Evolutionary conservation across 305 asterid genomes (phyloP).

Genomic region (Monarda citriodora): DNA sequence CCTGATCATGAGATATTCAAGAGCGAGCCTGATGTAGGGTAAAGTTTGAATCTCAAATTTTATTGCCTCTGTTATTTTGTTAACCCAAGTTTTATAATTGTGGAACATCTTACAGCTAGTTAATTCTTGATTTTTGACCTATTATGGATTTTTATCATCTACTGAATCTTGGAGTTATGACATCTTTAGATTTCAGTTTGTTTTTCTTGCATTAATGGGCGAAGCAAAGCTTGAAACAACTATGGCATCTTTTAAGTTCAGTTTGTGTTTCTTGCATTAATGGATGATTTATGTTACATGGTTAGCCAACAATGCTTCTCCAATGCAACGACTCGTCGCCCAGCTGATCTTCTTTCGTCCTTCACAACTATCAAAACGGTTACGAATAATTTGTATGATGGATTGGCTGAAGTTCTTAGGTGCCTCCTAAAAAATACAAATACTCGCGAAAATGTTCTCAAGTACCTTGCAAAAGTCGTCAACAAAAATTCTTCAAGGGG

Average conservation of each 20-base stretch:
- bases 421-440: constrained; percentile 76
- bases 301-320: constrained; percentile 96
- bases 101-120: constrained; percentile 8
- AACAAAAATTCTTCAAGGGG: constrained; percentile 92
- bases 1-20: constrained; percentile 84
- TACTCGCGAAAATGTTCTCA: constrained; percentile 88
- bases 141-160: not conserved
- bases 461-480: constrained; percentile 88
- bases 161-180: not conserved
- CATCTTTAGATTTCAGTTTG: not conserved
- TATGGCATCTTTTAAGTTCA: not conserved
- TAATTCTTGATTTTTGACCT: not conserved
- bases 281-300: constrained; percentile 21
- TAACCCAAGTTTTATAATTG: not conserved
- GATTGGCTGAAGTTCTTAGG: constrained; percentile 80
- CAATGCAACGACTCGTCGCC: constrained; percentile 82
- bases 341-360: constrained; percentile 93
- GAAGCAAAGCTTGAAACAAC: constrained; percentile 6
- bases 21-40: constrained; percentile 98
- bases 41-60: constrained; percentile 22
- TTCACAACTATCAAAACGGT: constrained; percentile 91
- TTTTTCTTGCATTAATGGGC: not conserved
- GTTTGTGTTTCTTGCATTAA: constrained; percentile 17
- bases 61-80: constrained; percentile 2
- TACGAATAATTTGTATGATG: constrained; percentile 84